Evolutionary conservation across 257 asterid species (phyloP), one percentile per base, ranked within the genome.

Genomic region (Solanum piurae): DNA sequence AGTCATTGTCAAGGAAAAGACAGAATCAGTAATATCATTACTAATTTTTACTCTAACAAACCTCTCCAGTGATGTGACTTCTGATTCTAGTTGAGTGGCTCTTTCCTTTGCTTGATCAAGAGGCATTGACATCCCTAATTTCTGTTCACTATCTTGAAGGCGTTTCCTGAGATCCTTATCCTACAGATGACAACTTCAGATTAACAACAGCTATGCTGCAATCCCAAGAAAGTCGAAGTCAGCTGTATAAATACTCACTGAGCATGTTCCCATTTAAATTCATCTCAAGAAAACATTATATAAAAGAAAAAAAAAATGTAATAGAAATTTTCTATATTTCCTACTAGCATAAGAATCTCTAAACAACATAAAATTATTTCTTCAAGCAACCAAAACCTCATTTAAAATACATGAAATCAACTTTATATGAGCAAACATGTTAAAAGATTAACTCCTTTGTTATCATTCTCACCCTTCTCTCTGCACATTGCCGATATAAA

Each of bases 61-160:
- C 99, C 99, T 97, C 91, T 97, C 98, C 90, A 97, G 91, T 75
- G 62, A 85, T 23, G 98, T 92, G 80, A 94, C 94, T 88, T 97
- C 98, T 86, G 99, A 93, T 91, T 95, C 98, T 88, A 96, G 89
- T 87, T 93, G 98, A 66, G 72, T 87, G 62, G 93, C 88, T 93
- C 99, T 93, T 86, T 95, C 98, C 86, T 93, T 94, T 73, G 96
- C 99, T 84, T 89, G 92, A 66, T 93, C 94, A 79, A 94, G 85
- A 72, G 99, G 99, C 98, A 97, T 96, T 9, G 98, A 94, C 86
- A 91, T 86, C 84, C 99, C 99, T 86, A 97, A 89, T 91, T 94
- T 95, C 89, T 46, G 91, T 88, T 97, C 99, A 83, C 99, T 97
- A 87, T 94, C 99, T 89, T 96, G 98, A 88, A 97, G 95, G 87